These are phyloP conservation scores for Vitis riparia DNA, from an alignment of 164 flowering plant genomes.

Conservation along the genomic window DNA sequence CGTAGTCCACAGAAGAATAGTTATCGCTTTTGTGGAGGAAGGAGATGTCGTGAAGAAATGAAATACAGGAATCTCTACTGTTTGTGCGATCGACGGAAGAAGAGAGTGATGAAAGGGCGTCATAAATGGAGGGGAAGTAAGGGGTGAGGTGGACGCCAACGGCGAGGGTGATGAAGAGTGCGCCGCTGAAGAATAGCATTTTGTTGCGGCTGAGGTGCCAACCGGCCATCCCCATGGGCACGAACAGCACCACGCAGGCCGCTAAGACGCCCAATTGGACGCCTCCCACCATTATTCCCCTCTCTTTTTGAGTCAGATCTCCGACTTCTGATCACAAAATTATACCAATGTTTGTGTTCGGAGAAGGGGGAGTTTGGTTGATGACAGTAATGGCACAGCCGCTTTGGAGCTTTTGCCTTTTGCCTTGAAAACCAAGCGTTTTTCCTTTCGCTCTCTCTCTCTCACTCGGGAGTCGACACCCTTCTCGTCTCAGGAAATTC, in stretches of 20 bases:
- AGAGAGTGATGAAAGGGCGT: conserved; percentile 38
- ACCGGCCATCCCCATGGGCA: conserved; percentile 94
- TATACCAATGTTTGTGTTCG: too few species aligned
- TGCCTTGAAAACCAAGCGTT: too few species aligned
- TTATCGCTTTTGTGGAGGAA: conserved; percentile 24
- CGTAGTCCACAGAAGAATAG: background rate
- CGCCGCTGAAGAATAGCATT: conserved; percentile 89
- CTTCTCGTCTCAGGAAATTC: too few species aligned
- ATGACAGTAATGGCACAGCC: too few species aligned
- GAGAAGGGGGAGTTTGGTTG: too few species aligned
- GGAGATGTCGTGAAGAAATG: conserved; percentile 57
- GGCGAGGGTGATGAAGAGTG: conserved; percentile 84
- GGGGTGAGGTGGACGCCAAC: conserved; percentile 89
- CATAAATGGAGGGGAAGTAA: conserved; percentile 63
- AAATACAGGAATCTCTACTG: conserved; percentile 59
- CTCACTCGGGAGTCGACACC: too few species aligned
- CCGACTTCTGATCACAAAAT: too few species aligned
- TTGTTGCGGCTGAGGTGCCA: conserved; percentile 94
- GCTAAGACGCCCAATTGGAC: conserved; percentile 71
- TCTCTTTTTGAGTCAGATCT: too few species aligned
- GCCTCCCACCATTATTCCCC: conserved; percentile 27
- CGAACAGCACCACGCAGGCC: conserved; percentile 78
- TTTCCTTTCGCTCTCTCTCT: too few species aligned
- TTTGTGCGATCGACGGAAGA: conserved; percentile 28
- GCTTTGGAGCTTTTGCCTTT: too few species aligned